A percentile compares a stretch with the other conserved stretches of the same genome.
Conservation (phyloP, 371 early-diverging fungal species). For the Mucor plumbeus region DNA sequence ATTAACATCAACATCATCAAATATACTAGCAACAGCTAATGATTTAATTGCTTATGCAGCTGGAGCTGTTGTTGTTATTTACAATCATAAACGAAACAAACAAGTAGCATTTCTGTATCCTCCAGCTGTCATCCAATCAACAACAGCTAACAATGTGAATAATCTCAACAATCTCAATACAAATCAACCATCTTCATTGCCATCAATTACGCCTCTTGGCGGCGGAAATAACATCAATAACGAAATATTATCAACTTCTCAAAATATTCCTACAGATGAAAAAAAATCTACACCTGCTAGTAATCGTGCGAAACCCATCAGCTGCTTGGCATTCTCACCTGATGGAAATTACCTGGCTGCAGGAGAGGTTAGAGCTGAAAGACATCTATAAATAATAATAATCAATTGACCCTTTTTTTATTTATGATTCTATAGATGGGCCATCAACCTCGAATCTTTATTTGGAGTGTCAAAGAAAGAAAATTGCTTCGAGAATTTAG, state of each 20-base stretch:
- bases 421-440: slow-evolving; percentile 75
- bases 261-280: slow-evolving; percentile 25
- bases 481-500: slow-evolving; percentile 66
- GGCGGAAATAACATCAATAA: slow-evolving; percentile 13
- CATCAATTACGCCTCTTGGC: slow-evolving; percentile 19
- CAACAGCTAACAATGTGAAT: neutral
- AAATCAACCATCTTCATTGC: slow-evolving; percentile 14
- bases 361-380: slow-evolving; percentile 67
- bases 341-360: slow-evolving; percentile 82
- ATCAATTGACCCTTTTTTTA: neutral
- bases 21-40: slow-evolving; percentile 63
- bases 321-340: slow-evolving; percentile 78
- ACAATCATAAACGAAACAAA: slow-evolving; percentile 70
- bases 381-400: neutral
- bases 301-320: slow-evolving; percentile 68
- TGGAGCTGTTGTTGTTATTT: slow-evolving; percentile 76
- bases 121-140: slow-evolving; percentile 28
- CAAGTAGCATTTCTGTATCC: slow-evolving; percentile 71
- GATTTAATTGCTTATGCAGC: slow-evolving; percentile 79
- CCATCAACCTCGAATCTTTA: slow-evolving; percentile 79
- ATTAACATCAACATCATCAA: slow-evolving; percentile 61
- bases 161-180: neutral
- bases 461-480: slow-evolving; percentile 71
- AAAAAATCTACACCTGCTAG: slow-evolving; percentile 48
- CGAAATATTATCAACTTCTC: slow-evolving; percentile 17